Evolutionary conservation across 75 land plant species (phyloP), one percentile per base, ranked within the genome.

Genomic region (Sequoiadendron giganteum): DNA sequence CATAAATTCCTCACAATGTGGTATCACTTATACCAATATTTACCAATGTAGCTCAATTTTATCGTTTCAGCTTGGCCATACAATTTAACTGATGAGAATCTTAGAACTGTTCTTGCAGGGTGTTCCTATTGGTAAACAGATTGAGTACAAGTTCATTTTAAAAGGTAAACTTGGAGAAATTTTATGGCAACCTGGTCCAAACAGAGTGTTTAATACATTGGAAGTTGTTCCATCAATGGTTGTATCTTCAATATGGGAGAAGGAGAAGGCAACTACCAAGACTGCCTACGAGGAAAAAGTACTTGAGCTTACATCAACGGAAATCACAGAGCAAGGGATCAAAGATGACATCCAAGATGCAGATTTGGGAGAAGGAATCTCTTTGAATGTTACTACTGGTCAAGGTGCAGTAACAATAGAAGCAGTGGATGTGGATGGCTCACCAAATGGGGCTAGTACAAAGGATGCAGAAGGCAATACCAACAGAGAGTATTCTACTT

Each of bases 131-230:
- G 93, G 92, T 34, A 89, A 85, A 80, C 48, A 52, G 39, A 34
- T 91, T 28, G 92, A 92, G 84, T 92, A 80, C 86, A 92, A 92
- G 55, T 92, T 89, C 52, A 88, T 92, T 48, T 36, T 92, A 34
- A 85, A 36, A 25, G 90, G 89, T 28, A 65, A 77, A 42, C 42
- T 48, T 10, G 89, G 87, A 70, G 85, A 87, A 87, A 47, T 89
- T 87, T 84, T 39, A 40, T 92, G 93, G 93, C 93, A 92, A 83
- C 92, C 92, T 28, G 92, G 93, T 39, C 39, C 87, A 39, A 91
- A 92, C 81, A 89, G 52, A 21, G 80, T 85, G 18, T 89, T 92
- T 32, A 84, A 89, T 38, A 86, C 93, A 38, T 19, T 52, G 52
- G 61, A n/a, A 39, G 38, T n/a, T 39, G 87, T 70, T 36, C 55